Evolutionary conservation across 2,329 filamentous ascomycete species (phyloP), one percentile per base, ranked within the genome.

Genomic region (Talaromyces sp.): DNA sequence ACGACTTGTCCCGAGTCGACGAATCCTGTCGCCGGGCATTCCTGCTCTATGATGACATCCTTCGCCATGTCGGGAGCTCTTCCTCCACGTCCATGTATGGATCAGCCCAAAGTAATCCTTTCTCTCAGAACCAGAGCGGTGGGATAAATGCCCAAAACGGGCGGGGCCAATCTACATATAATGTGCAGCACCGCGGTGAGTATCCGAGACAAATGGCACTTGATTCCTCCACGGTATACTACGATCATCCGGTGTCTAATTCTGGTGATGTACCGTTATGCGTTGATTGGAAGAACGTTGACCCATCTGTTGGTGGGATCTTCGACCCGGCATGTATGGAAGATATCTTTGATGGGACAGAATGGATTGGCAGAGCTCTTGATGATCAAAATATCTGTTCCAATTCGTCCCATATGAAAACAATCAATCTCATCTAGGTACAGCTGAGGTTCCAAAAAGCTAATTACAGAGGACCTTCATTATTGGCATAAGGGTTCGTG

Each of bases 1-100:
- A 77, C 64, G 65, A 71, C 1, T 72, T 80, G 64, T 73, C 72
- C 5, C 37, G 61, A 10, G 70, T 74, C 14, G 73, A 76, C 43
- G 49, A 68, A 1, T 74, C 76, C 1, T 73, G 77, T 1, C 63
- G 68, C 8, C 72, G 76, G 11, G 78, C 78, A 0, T 81, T 78
- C 66, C 5, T 69, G 9, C 65, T 77, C 5, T 78, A 76, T 64
- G 71, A 75, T 63, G 65, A 68, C 7, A 67, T 79, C 57, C 63
- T 79, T 14, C 68, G 66, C 14, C 73, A 73, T 16, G 31, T 22
- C n/a, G 8, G 19, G 33, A 56, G 50, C 50, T 37, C 50, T 56
- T 56, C 50, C 10, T n/a, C 22, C 35, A 56, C 22, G 5, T 56
- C 50, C 10, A 16, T 35, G 16, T 56, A 31, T 37, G 50, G 31